A percentile compares a stretch with the other conserved stretches of the same genome.
Conservation (phyloP, 352 stramenopile species). For the Phytophthora pistaciae region DNA sequence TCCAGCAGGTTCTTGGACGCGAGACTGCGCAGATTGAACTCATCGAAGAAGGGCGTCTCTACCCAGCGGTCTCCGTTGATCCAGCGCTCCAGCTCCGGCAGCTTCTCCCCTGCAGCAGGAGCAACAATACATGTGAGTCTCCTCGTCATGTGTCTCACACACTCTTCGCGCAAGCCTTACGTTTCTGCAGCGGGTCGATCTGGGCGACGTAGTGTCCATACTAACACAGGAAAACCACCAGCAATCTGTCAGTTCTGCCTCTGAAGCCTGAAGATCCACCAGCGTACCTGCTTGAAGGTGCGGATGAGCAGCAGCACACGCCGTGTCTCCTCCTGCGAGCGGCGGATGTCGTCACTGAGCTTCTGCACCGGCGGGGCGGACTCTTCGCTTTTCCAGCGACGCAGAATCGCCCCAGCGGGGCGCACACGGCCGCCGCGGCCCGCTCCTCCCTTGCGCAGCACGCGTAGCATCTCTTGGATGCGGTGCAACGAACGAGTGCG, state of each 20-base stretch:
- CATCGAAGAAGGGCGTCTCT: slow-evolving; percentile 88
- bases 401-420: background rate
- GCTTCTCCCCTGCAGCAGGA: slow-evolving; percentile 65
- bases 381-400: slow-evolving; percentile 31
- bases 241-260: background rate
- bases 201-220: slow-evolving; percentile 91
- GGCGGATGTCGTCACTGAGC: slow-evolving; percentile 81
- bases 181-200: slow-evolving; percentile 88
- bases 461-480: slow-evolving; percentile 33
- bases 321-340: slow-evolving; percentile 88
- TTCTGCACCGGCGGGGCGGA: slow-evolving; percentile 51
- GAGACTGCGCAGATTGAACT: slow-evolving; percentile 87
- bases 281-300: slow-evolving; percentile 81
- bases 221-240: slow-evolving; percentile 24
- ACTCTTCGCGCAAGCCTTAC: slow-evolving; percentile 25
- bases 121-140: background rate
- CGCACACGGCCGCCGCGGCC: background rate
- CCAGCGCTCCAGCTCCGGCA: slow-evolving; percentile 87
- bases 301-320: slow-evolving; percentile 86
- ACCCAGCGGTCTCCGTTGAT: slow-evolving; percentile 87
- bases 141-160: background rate
- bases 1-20: slow-evolving; percentile 86
- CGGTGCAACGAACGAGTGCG: background rate
- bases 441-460: slow-evolving; percentile 9
- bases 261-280: background rate